Base-by-base conservation (phyloP, 495 filamentous ascomycete genomes). In the Acidomyces sp. region DNA sequence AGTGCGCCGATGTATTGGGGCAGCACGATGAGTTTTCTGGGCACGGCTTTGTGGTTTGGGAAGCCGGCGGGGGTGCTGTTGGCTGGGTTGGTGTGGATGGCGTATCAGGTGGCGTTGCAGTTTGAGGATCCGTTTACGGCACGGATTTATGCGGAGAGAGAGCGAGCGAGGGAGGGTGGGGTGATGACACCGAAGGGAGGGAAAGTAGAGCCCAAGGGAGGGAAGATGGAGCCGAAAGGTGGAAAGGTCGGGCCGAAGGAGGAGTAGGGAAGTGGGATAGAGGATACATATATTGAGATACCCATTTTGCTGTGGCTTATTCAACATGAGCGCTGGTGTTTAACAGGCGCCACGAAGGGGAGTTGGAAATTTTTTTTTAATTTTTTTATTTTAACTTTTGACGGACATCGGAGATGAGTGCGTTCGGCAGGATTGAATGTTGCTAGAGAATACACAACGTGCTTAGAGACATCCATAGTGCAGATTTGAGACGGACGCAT, bases 71-170 rank as follows among this genome's bases (percentile, higher is more conserved):
- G 90, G 4, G 47, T 95, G 27, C 57, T 85, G 34, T 58, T 96
- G 58, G 85, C 85, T 0, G 63, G 60, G 4, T 63, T 77, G 62
- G 90, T 96, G 18, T 73, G 81, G 50, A 57, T 78, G 19, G 69
- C 82, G 37, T 97, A 97, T 62, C 66, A 73, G 55, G 65, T 93
- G 49, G 90, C 90, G 37, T 71, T 94, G 53, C 66, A 67, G 53
- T 96, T 79, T 64, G 90, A 97, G 62, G 90, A 97, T 67, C 88
- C 88, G n/a, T 97, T 97, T 63, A 97, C 90, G 23, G 74, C 74
- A 0, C 82, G 72, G 46, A 97, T 97, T 48, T 97, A 96, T 61
- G 80, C 78, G 40, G 93, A 93, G 76, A 77, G 90, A 41, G 83
- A 81, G 19, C 32, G 54, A 35, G 55, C 60, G 53, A 37, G 47